Base-by-base conservation (phyloP, 441 rosid species). In the Populus hybrid region DNA sequence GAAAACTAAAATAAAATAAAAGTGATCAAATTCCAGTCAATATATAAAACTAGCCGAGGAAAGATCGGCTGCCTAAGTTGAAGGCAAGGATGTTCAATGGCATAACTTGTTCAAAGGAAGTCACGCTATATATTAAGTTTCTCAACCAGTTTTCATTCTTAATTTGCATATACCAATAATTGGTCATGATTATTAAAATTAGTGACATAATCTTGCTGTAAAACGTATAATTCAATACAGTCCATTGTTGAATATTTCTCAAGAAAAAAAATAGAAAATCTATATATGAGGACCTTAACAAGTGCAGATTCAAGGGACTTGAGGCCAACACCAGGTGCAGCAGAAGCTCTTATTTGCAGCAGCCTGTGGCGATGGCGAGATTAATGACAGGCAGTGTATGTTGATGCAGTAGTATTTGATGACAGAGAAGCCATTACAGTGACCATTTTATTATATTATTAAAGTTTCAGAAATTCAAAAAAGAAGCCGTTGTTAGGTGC, bases 291-390 rank as follows among this genome's bases (percentile, higher is more conserved):
- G n/a, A 72, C 75, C 75, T 59, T 29, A 72, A 42, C 10, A 4
- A 59, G 75, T 16, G 67, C 75, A 16, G 75, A 33, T 63, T 73
- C 50, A 23, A 73, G 56, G 20, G 56, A 6, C 18, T 36, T 35
- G 33, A 73, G 76, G 36, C 21, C 38, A 18, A 12, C 76, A 0
- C 76, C 68, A 9, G 76, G 68, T 12, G 23, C 68, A n/a, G 76
- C 59, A 35, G 53, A 33, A 16, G 75, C 53, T 31, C 68, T 61
- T 26, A 61, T n/a, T 3, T 10, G 35, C 64, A 72, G 2, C 35
- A 38, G 42, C 35, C 11, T 28, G 59, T 24, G 74, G 38, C 45
- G 64, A 14, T 14, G 64, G 14, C 6, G 63, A 7, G 28, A 59
- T 61, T 11, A 26, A n/a, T 14, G 74, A 10, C 10, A 14, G 7